phyloP scores from a whole-genome alignment of 2,329 filamentous ascomycete species.

The Aureobasidium vineae region DNA sequence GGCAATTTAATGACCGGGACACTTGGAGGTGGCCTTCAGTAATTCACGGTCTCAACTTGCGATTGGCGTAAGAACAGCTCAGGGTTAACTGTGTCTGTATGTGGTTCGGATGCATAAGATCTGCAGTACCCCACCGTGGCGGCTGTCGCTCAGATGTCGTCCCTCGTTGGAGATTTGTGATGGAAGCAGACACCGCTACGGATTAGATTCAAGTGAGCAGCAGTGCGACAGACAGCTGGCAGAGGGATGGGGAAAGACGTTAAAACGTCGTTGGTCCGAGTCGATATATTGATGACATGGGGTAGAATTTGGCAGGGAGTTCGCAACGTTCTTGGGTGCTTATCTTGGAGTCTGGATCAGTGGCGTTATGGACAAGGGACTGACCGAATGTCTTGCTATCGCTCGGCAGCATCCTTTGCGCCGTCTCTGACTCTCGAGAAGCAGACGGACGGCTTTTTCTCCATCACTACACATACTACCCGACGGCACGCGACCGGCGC shows the following conservation, averaged over 20 bases:
- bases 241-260: not conserved
- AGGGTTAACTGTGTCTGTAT: not conserved
- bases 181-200: not conserved
- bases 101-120: not conserved
- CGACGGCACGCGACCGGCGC: not conserved
- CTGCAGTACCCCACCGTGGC: not conserved
- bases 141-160: constrained; percentile 3
- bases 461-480: not conserved
- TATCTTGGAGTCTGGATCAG: constrained; percentile 18
- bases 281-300: not conserved
- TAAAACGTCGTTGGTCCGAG: not conserved
- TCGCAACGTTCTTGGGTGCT: not conserved
- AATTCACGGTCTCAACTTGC: not conserved
- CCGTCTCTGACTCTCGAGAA: not conserved
- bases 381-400: constrained; percentile 9
- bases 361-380: constrained; percentile 1
- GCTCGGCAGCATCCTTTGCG: constrained; percentile 2
- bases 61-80: not conserved
- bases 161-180: not conserved
- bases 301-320: not conserved
- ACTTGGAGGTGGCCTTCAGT: not conserved
- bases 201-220: too few species aligned
- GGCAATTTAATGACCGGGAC: not conserved
- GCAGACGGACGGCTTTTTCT: not conserved
- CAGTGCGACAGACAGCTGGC: not conserved